Evolutionary conservation across 177 flowering plant genomes (phyloP).

Genomic region (Tripterygium wilfordii): DNA sequence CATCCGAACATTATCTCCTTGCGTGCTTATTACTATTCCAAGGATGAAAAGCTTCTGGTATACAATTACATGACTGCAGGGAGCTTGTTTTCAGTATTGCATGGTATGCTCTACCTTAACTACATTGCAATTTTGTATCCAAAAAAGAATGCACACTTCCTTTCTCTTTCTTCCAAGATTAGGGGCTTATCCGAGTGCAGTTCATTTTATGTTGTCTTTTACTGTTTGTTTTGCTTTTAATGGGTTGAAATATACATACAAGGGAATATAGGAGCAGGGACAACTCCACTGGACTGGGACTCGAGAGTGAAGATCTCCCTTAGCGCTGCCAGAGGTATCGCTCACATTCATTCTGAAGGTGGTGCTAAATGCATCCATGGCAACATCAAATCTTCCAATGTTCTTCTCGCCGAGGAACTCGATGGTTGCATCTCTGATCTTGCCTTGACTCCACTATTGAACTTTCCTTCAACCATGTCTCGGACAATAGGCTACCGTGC

Average conservation of each 20-base stretch:
- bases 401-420: conserved; percentile 53
- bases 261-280: conserved; percentile 48
- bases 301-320: conserved; percentile 54
- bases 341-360: conserved; percentile 56
- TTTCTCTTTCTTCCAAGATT: no score
- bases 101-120: conserved; percentile 47
- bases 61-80: conserved; percentile 54
- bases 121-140: no score
- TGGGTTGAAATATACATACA: no score
- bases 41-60: conserved; percentile 93
- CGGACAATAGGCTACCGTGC: conserved; percentile 60
- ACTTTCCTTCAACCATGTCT: conserved; percentile 40
- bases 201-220: no score
- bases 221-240: no score
- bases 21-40: conserved; percentile 83
- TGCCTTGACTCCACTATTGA: conserved; percentile 62
- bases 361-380: conserved; percentile 56
- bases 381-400: conserved; percentile 72
- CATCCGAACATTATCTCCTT: conserved; percentile 67
- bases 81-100: conserved; percentile 59
- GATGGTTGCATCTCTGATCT: conserved; percentile 54
- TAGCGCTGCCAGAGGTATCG: conserved; percentile 62
- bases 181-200: no score
- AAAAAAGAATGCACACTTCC: no score
- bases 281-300: conserved; percentile 58